Evolutionary conservation across 768 basidiomycete genomes (phyloP).

Genomic region (Lactarius psammicola): DNA sequence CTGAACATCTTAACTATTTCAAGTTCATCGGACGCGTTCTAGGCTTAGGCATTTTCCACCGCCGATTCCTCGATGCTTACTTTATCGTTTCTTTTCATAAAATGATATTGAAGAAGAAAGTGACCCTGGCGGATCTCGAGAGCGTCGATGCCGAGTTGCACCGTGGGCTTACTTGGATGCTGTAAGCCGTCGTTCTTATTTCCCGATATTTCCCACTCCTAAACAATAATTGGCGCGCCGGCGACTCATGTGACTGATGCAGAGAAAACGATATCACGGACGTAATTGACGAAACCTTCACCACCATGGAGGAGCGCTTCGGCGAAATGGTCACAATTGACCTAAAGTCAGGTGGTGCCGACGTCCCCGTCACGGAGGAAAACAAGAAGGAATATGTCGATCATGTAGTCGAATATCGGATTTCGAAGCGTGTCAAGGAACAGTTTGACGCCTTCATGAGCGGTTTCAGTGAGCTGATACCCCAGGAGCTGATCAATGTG

Average conservation of each 20-base stretch:
- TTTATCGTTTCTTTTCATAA: slow-evolving; percentile 99
- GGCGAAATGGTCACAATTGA: slow-evolving; percentile 98
- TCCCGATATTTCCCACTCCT: too few species aligned
- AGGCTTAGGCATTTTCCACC: slow-evolving; percentile 97
- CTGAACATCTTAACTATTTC: slow-evolving; percentile 99
- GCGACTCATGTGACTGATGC: slow-evolving; percentile 28
- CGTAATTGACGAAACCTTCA: slow-evolving; percentile 96
- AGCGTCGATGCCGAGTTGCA: slow-evolving; percentile 95
- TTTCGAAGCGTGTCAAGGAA: slow-evolving; percentile 94
- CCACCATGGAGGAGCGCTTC: slow-evolving; percentile 95
- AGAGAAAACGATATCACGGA: slow-evolving; percentile 99
- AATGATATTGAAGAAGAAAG: slow-evolving; percentile 99
- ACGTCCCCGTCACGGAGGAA: slow-evolving; percentile 87
- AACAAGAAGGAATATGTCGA: slow-evolving; percentile 99
- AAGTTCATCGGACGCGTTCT: slow-evolving; percentile 98
- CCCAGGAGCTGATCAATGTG: slow-evolving; percentile 95
- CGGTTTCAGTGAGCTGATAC: slow-evolving; percentile 99
- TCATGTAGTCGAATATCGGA: slow-evolving; percentile 92
- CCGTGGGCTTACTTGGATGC: slow-evolving; percentile 97
- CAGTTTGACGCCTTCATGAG: slow-evolving; percentile 99
- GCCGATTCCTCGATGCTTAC: slow-evolving; percentile 98
- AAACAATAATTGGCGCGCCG: slow-evolving; percentile 14
- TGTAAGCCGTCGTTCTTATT: slow-evolving; percentile 54
- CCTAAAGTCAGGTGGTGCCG: slow-evolving; percentile 83
- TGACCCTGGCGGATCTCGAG: slow-evolving; percentile 89